phyloP scores from a whole-genome alignment of 306 rosid species.

The Dicorynia guianensis region DNA sequence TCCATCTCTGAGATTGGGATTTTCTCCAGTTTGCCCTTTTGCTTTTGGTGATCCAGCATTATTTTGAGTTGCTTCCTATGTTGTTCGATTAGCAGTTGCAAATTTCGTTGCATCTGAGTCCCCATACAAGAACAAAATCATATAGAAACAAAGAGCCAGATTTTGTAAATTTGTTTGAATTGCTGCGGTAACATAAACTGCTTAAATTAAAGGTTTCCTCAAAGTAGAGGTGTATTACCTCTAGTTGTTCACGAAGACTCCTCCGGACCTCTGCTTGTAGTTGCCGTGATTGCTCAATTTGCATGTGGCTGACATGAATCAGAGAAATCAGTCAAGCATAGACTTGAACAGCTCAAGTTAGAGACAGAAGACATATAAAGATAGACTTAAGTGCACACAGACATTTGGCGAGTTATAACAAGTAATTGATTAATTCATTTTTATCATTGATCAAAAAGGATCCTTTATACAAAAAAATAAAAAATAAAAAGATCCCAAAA shows the following conservation, averaged over 20 bases:
- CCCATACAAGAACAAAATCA: neutral
- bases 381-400: no score
- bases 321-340: neutral
- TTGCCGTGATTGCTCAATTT: conserved; percentile 34
- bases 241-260: conserved; percentile 29
- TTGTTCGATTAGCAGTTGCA: conserved; percentile 7
- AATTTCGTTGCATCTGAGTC: conserved; percentile 16
- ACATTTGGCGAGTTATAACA: no score
- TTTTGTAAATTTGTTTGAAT: no score
- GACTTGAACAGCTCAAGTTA: no score
- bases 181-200: neutral
- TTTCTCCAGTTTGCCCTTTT: neutral
- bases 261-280: conserved; percentile 35
- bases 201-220: neutral
- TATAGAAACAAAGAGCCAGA: neutral
- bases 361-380: neutral
- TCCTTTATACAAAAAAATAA: no score
- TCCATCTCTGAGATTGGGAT: neutral
- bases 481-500: no score
- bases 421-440: no score
- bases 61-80: neutral
- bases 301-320: conserved; percentile 12
- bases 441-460: no score
- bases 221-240: conserved; percentile 1
- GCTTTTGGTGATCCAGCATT: neutral